These are phyloP conservation scores for Paracoccidioides lutzii DNA, from an alignment of 2,329 filamentous ascomycete genomes.

Conservation along the genomic window DNA sequence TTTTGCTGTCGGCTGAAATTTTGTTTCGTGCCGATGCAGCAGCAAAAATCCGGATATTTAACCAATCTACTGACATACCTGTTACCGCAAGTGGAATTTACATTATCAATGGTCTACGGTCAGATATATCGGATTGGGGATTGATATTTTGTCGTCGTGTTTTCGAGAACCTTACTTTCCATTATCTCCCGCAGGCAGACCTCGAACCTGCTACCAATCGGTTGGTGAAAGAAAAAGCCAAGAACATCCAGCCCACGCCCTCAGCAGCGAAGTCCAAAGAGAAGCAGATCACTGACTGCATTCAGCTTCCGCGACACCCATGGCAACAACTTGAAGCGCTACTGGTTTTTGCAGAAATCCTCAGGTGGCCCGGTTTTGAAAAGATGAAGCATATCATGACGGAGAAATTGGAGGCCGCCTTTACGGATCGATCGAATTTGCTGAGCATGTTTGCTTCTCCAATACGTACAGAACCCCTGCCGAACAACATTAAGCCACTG, in stretches of 20 bases:
- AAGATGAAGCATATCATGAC: conserved; percentile 25
- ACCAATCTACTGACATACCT: conserved; percentile 25
- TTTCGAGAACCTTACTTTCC: conserved; percentile 38
- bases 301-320: conserved; percentile 25
- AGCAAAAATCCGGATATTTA: conserved; percentile 29
- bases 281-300: conserved; percentile 11
- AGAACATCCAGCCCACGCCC: conserved; percentile 3
- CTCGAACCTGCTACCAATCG: not conserved
- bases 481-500: conserved; percentile 5
- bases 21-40: conserved; percentile 41
- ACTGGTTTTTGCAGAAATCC: conserved; percentile 36
- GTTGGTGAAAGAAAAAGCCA: not conserved
- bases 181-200: conserved; percentile 9
- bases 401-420: conserved; percentile 21
- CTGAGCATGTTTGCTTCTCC: conserved; percentile 7
- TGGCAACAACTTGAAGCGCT: conserved; percentile 38
- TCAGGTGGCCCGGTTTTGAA: conserved; percentile 38
- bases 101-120: conserved; percentile 35
- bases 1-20: conserved; percentile 42
- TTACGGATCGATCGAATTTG: conserved; percentile 6
- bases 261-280: not conserved
- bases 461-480: conserved; percentile 1
- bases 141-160: conserved; percentile 41
- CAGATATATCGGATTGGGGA: conserved; percentile 45
- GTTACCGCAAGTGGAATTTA: conserved; percentile 33